Conservation (phyloP, 106 monocot species). For the Dioscorea dumetorum region DNA sequence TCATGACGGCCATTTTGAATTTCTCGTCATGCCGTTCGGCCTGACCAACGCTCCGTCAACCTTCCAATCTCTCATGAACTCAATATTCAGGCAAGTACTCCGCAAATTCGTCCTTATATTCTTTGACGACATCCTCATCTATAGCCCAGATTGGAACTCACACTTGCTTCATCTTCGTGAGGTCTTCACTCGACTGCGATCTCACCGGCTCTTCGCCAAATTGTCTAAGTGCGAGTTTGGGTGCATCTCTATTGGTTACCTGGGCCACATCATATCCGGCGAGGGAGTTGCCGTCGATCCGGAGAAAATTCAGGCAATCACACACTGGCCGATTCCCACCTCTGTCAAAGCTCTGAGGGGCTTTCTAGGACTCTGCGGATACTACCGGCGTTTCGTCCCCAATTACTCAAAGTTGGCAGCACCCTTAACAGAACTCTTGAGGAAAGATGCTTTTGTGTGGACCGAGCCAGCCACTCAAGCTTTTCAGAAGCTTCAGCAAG, state of each 20-base stretch:
- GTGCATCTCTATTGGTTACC: background rate
- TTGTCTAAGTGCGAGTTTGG: background rate
- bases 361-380: background rate
- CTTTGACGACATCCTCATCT: background rate
- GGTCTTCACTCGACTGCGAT: background rate
- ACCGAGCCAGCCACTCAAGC: too few species aligned
- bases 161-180: background rate
- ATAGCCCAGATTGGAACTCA: background rate
- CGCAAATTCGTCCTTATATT: background rate
- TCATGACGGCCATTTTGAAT: background rate
- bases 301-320: background rate
- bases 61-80: background rate
- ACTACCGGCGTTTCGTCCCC: background rate
- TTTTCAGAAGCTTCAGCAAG: too few species aligned
- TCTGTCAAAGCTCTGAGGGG: background rate
- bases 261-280: background rate
- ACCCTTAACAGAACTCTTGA: too few species aligned
- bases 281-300: background rate
- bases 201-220: background rate
- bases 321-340: background rate
- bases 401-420: background rate
- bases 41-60: background rate
- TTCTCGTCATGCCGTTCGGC: constrained; percentile 1
- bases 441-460: too few species aligned
- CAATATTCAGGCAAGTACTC: too few species aligned